Percentiles rank a stretch among this genome's conserved stretches.
These are phyloP conservation scores for Leccinum variicolor DNA, from an alignment of 768 basidiomycete genomes.

Conservation along the genomic window DNA sequence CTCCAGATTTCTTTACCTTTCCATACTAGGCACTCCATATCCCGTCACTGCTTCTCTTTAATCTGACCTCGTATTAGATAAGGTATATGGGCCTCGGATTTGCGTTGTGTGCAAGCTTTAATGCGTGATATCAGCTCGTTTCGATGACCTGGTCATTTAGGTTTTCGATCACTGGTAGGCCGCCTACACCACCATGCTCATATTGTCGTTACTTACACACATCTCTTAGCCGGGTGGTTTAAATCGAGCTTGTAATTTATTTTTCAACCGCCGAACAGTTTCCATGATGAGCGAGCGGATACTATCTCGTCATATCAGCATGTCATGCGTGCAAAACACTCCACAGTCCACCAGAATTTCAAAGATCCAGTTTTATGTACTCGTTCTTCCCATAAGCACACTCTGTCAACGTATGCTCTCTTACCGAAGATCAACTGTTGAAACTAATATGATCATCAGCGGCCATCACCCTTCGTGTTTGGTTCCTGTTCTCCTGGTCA, in stretches of 20 bases:
- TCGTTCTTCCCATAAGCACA: constrained; percentile 1
- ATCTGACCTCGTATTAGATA: background rate
- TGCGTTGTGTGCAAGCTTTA: background rate
- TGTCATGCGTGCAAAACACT: background rate
- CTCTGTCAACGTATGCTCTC: constrained; percentile 7
- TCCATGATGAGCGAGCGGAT: too few species aligned
- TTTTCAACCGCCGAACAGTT: background rate
- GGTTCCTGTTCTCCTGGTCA: constrained; percentile 13
- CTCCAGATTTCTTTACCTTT: constrained; percentile 5
- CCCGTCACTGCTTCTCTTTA: too few species aligned
- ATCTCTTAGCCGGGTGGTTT: background rate
- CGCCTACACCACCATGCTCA: background rate
- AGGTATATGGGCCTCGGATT: constrained; percentile 3
- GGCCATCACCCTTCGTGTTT: constrained; percentile 10
- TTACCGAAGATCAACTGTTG: background rate
- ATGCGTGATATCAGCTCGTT: too few species aligned
- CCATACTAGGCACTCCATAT: background rate
- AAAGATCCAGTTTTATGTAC: background rate
- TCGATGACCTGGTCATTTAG: background rate
- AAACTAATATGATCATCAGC: constrained; percentile 1
- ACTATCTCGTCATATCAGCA: background rate
- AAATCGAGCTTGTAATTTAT: background rate
- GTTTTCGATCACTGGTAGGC: background rate
- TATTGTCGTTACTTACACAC: background rate
- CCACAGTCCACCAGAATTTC: background rate